Evolutionary conservation across 2,329 filamentous ascomycete species (phyloP).

Genomic region (Nemania serpens): DNA sequence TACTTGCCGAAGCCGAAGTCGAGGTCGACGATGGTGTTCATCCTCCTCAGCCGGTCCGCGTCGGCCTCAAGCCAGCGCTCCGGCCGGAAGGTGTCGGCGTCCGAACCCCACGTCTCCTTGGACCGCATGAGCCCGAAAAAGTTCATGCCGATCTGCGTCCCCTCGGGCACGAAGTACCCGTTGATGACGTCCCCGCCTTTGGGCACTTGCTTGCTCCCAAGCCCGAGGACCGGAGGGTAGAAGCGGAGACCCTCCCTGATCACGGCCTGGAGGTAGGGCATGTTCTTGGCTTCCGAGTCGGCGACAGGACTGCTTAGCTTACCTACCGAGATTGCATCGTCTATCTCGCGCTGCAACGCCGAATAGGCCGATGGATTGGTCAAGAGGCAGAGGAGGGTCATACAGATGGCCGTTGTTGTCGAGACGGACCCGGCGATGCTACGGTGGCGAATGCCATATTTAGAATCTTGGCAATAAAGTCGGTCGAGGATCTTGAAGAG

Average conservation of each 20-base stretch:
- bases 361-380: conserved; percentile 31
- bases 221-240: conserved; percentile 43
- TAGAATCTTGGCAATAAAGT: neutral
- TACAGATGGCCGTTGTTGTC: conserved; percentile 34
- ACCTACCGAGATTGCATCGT: conserved; percentile 19
- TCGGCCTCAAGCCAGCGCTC: conserved; percentile 50
- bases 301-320: conserved; percentile 38
- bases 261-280: conserved; percentile 46
- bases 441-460: neutral
- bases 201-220: conserved; percentile 40
- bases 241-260: conserved; percentile 48
- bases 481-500: neutral
- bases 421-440: conserved; percentile 36
- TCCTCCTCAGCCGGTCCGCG: conserved; percentile 36
- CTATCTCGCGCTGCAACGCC: conserved; percentile 30
- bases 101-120: conserved; percentile 42
- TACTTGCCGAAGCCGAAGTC: conserved; percentile 48
- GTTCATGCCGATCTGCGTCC: conserved; percentile 46
- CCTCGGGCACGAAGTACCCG: conserved; percentile 45
- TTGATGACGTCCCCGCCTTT: conserved; percentile 37
- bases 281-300: conserved; percentile 36
- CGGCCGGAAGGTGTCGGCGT: conserved; percentile 46
- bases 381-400: conserved; percentile 36
- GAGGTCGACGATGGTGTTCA: conserved; percentile 44
- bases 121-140: conserved; percentile 45